Evolutionary conservation across 257 asterid species (phyloP).

Genomic region (Solanum chmielewskii): DNA sequence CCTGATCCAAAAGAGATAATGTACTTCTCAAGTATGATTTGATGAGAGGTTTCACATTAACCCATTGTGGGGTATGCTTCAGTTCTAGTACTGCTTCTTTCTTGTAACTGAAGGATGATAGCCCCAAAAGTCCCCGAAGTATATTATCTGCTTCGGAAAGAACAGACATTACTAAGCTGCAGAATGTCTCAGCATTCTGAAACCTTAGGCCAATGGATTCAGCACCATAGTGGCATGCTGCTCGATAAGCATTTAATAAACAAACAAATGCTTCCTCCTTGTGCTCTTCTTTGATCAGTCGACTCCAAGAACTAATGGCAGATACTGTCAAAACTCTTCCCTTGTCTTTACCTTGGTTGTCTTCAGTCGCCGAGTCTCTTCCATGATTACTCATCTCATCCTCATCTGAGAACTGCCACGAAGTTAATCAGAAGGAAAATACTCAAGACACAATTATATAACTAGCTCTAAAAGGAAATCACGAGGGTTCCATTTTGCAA

Average conservation of each 20-base stretch:
- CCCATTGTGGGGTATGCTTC: slow-evolving; percentile 51
- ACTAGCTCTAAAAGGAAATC: neutral
- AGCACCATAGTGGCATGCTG: slow-evolving; percentile 86
- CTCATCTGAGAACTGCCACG: slow-evolving; percentile 63
- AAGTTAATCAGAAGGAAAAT: neutral
- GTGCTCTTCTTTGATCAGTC: slow-evolving; percentile 41
- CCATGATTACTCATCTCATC: slow-evolving; percentile 41
- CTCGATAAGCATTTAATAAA: slow-evolving; percentile 83
- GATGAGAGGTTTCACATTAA: slow-evolving; percentile 46
- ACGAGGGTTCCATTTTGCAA: neutral
- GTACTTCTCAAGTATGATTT: slow-evolving; percentile 84
- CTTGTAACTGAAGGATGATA: slow-evolving; percentile 38
- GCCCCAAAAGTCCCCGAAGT: slow-evolving; percentile 48
- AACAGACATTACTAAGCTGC: slow-evolving; percentile 41
- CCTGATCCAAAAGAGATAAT: slow-evolving; percentile 65
- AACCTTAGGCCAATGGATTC: slow-evolving; percentile 46
- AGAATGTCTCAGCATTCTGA: slow-evolving; percentile 56
- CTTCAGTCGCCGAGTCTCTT: slow-evolving; percentile 26
- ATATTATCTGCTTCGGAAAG: slow-evolving; percentile 63
- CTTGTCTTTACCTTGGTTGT: slow-evolving; percentile 19
- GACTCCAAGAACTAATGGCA: slow-evolving; percentile 47
- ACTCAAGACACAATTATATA: neutral
- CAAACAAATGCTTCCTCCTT: slow-evolving; percentile 42
- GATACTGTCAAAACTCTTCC: slow-evolving; percentile 37
- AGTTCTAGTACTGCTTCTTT: slow-evolving; percentile 46